phyloP scores from a whole-genome alignment of 2,329 filamentous ascomycete genomes.

The Simplicillium aogashimaense region DNA sequence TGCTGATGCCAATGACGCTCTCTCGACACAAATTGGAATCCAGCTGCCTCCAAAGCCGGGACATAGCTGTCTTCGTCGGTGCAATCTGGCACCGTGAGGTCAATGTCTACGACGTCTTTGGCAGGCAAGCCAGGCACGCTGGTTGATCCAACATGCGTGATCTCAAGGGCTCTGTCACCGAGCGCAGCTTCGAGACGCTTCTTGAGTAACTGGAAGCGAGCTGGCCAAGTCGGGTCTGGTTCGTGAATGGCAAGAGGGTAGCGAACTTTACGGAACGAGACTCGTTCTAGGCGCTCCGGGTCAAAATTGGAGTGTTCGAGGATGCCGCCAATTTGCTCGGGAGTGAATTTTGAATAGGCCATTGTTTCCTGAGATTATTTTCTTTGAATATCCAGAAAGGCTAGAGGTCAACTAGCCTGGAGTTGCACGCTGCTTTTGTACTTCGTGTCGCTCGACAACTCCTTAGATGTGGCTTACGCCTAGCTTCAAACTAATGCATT shows the following conservation, averaged over 20 bases:
- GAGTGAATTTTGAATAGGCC: not conserved
- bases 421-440: not conserved
- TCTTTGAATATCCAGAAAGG: not conserved
- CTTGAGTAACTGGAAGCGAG: constrained; percentile 14
- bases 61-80: constrained; percentile 26
- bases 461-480: not conserved
- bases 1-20: constrained; percentile 32
- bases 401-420: no score
- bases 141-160: constrained; percentile 35
- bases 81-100: constrained; percentile 27
- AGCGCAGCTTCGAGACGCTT: constrained; percentile 17
- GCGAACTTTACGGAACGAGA: constrained; percentile 3
- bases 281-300: constrained; percentile 3
- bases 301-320: constrained; percentile 4
- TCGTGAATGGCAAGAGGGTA: constrained; percentile 5
- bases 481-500: constrained; percentile 3
- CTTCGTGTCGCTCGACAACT: not conserved
- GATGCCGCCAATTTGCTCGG: constrained; percentile 1
- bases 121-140: constrained; percentile 31
- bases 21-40: constrained; percentile 29
- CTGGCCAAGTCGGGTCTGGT: constrained; percentile 4
- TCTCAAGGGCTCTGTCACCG: constrained; percentile 15
- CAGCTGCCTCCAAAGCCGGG: constrained; percentile 23
- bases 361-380: not conserved
- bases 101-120: constrained; percentile 37